These are phyloP conservation scores for Beauveria sp. DNA, from an alignment of 2,329 filamentous ascomycete species.

Conservation along the genomic window DNA sequence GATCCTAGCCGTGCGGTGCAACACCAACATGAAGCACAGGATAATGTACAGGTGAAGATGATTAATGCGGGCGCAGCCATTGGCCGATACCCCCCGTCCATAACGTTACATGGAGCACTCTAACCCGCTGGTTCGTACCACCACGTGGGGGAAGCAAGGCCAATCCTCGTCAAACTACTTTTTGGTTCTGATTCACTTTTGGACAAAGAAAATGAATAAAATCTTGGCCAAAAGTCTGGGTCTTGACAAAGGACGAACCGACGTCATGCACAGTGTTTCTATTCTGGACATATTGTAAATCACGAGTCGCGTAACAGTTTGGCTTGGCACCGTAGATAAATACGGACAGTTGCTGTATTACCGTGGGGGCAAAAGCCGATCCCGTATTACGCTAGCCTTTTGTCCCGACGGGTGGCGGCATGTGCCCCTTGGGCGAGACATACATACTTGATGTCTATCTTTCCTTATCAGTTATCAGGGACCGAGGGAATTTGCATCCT, in stretches of 20 bases:
- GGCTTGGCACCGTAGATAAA: neutral
- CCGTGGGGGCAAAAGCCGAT: neutral
- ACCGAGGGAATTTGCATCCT: neutral
- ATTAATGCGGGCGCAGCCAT: conserved; percentile 5
- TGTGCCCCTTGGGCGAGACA: neutral
- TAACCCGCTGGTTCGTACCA: neutral
- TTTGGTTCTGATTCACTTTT: too few species aligned
- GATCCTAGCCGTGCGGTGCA: neutral
- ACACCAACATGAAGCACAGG: neutral
- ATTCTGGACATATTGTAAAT: neutral
- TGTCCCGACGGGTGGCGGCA: neutral
- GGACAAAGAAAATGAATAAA: too few species aligned
- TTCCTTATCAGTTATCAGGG: neutral
- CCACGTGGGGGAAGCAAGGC: neutral
- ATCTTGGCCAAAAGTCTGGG: neutral
- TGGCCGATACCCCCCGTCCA: neutral
- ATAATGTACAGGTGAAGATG: neutral
- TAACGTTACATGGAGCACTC: conserved; percentile 5
- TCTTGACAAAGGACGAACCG: neutral
- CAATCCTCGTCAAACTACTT: neutral
- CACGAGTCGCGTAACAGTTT: neutral
- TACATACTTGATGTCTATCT: neutral
- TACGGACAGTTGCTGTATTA: neutral
- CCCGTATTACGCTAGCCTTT: neutral
- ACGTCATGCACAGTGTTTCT: neutral